Percentiles rank a stretch among this genome's conserved stretches.
Evolutionary conservation across 2,329 filamentous ascomycete species (phyloP).

Genomic region (Fusarium keratoplasticum): DNA sequence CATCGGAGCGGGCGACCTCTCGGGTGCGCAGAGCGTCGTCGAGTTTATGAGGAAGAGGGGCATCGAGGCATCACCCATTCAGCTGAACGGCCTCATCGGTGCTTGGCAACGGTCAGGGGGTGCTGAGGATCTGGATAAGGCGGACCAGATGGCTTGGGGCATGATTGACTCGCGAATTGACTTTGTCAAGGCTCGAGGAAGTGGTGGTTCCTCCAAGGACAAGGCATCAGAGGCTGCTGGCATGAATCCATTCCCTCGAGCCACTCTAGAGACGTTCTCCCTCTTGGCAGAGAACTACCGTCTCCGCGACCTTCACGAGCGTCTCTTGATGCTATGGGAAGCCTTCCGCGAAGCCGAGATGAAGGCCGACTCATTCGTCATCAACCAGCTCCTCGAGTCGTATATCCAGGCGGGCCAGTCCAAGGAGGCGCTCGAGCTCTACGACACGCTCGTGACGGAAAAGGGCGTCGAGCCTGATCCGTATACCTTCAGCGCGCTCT

Average conservation of each 20-base stretch:
- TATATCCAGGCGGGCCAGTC: constrained; percentile 70
- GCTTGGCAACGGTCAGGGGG: constrained; percentile 78
- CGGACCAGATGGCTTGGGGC: constrained; percentile 77
- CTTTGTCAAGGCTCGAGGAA: constrained; percentile 65
- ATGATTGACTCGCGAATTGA: constrained; percentile 79
- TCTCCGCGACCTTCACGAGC: constrained; percentile 67
- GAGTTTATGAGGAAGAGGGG: constrained; percentile 79
- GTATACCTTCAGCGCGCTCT: constrained; percentile 76
- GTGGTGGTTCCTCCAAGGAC: background rate
- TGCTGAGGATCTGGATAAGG: constrained; percentile 65
- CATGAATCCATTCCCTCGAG: constrained; percentile 60
- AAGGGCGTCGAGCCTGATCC: constrained; percentile 69
- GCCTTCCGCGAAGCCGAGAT: constrained; percentile 74
- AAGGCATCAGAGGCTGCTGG: constrained; percentile 2
- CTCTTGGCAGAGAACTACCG: constrained; percentile 80
- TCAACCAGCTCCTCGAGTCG: constrained; percentile 81
- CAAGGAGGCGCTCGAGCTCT: constrained; percentile 66
- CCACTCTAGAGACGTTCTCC: constrained; percentile 82
- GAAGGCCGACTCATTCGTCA: constrained; percentile 76
- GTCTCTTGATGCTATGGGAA: constrained; percentile 70
- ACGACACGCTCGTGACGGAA: constrained; percentile 63
- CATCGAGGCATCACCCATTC: constrained; percentile 76
- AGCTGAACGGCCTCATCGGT: constrained; percentile 85
- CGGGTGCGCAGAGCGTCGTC: constrained; percentile 78
- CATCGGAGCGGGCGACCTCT: constrained; percentile 76